These are phyloP conservation scores for Pythium rishiriense DNA, from an alignment of 352 stramenopile genomes.

Conservation along the genomic window DNA sequence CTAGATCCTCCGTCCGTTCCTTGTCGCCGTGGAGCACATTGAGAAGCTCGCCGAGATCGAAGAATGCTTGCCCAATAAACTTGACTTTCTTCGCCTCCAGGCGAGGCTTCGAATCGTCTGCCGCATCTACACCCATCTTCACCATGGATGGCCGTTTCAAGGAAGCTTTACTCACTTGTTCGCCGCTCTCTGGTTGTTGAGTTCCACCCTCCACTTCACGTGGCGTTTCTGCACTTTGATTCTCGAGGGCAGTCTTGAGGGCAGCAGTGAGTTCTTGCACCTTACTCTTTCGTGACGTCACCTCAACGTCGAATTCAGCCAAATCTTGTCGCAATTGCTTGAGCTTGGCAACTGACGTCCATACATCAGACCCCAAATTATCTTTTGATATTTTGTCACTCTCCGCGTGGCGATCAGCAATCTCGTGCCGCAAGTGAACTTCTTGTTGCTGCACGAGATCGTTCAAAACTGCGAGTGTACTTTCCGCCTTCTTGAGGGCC, in stretches of 20 bases:
- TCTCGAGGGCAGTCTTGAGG: background rate
- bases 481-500: conserved; percentile 29
- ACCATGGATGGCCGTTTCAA: background rate
- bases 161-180: background rate
- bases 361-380: conserved; percentile 18
- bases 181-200: background rate
- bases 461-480: conserved; percentile 31
- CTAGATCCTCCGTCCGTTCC: conserved; percentile 41
- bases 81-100: conserved; percentile 24
- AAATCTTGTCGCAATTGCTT: conserved; percentile 48
- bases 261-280: background rate
- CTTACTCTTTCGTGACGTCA: conserved; percentile 12
- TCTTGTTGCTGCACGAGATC: conserved; percentile 44
- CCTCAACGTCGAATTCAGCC: conserved; percentile 34
- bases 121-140: background rate
- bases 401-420: conserved; percentile 32
- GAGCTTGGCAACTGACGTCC: conserved; percentile 40
- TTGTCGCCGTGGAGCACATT: conserved; percentile 49
- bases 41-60: conserved; percentile 43
- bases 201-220: background rate
- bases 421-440: conserved; percentile 32
- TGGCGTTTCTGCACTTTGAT: background rate
- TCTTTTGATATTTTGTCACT: conserved; percentile 27
- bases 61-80: conserved; percentile 47
- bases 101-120: conserved; percentile 8